Evolutionary conservation across 306 rosid species (phyloP).

Genomic region (Begonia fuchsioides): DNA sequence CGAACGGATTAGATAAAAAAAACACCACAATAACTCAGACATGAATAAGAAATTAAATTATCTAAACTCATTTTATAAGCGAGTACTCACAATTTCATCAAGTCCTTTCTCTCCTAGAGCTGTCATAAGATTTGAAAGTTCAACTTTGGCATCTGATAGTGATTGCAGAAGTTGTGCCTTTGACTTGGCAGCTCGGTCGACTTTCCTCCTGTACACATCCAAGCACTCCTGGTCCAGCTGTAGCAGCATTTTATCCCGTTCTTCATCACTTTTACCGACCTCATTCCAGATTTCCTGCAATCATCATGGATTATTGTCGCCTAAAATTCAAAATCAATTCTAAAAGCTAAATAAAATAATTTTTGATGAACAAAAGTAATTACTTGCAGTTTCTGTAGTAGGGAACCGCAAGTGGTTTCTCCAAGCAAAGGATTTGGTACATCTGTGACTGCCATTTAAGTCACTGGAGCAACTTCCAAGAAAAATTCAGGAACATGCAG

Average conservation of each 20-base stretch:
- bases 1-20: not conserved
- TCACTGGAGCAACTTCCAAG: not conserved
- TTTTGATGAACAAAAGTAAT: not conserved
- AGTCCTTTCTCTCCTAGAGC: not conserved
- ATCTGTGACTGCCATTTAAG: constrained; percentile 45
- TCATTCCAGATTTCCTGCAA: constrained; percentile 38
- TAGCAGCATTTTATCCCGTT: constrained; percentile 87
- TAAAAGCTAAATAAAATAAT: no score
- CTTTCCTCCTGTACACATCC: no score
- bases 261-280: constrained; percentile 81
- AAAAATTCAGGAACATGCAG: no score
- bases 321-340: no score
- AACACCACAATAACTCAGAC: no score
- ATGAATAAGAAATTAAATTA: no score
- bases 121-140: constrained; percentile 26
- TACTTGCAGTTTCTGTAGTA: constrained; percentile 56
- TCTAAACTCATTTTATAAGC: not conserved
- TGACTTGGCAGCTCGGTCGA: constrained; percentile 75
- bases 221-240: constrained; percentile 83
- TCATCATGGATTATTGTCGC: not conserved
- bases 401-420: constrained; percentile 42
- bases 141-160: constrained; percentile 54
- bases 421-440: constrained; percentile 38
- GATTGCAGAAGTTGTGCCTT: constrained; percentile 80
- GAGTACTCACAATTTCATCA: not conserved